Percentiles rank a stretch among this genome's conserved stretches.
Conservation (phyloP, 176 grass and related monocot genomes). For the Zizania latifolia region DNA sequence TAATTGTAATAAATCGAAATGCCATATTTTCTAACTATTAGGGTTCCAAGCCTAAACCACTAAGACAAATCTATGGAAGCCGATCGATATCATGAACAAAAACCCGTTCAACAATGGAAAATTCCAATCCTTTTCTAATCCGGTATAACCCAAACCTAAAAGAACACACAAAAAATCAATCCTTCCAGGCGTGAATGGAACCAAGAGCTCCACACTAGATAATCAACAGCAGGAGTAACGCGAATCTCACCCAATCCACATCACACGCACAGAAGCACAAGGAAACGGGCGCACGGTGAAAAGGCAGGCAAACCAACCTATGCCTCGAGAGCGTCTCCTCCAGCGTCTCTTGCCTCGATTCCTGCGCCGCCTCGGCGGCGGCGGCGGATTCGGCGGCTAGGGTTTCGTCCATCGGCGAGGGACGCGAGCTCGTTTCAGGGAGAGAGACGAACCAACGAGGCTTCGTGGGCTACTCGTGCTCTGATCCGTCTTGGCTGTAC, state of each 20-base stretch:
- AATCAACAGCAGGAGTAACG: not conserved
- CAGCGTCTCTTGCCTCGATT: slow-evolving; percentile 38
- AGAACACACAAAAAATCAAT: not conserved
- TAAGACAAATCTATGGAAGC: too few species aligned
- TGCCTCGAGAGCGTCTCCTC: slow-evolving; percentile 71
- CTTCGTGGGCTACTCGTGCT: not conserved
- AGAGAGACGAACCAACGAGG: too few species aligned
- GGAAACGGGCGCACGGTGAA: not conserved
- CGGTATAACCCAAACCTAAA: not conserved
- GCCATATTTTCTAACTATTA: not conserved
- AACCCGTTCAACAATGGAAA: not conserved
- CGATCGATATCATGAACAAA: not conserved
- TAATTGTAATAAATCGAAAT: too few species aligned
- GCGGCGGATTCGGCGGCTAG: slow-evolving; percentile 36
- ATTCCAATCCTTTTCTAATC: not conserved
- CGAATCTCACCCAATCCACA: slow-evolving; percentile 17
- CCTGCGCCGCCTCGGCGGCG: not conserved
- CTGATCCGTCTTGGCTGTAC: not conserved
- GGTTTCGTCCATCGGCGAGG: slow-evolving; percentile 48
- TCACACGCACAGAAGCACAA: not conserved
- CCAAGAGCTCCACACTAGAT: not conserved
- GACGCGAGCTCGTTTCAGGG: too few species aligned
- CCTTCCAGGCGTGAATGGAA: not conserved
- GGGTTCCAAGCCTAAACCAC: not conserved
- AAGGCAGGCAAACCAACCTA: slow-evolving; percentile 53